Evolutionary conservation across 2,329 filamentous ascomycete species (phyloP).

Genomic region (Stagonosporopsis rhizophila): DNA sequence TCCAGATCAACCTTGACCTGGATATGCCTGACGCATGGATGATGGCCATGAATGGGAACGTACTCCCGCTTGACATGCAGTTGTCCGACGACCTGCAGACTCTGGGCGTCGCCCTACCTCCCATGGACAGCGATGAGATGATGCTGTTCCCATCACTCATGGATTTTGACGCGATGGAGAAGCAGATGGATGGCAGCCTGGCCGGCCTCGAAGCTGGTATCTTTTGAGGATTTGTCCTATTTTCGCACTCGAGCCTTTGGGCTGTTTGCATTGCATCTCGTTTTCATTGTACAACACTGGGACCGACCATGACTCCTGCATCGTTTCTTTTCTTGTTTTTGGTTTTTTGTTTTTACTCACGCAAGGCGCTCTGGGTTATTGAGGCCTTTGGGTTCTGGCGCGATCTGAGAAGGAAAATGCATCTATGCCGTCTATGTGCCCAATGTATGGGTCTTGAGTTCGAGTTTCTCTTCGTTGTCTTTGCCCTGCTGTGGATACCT

Average conservation of each 20-base stretch:
- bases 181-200: constrained; percentile 42
- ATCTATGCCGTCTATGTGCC: neutral
- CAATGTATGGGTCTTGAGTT: neutral
- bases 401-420: constrained; percentile 4
- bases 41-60: constrained; percentile 34
- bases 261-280: neutral
- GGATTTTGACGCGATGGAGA: constrained; percentile 45
- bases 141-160: constrained; percentile 44
- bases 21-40: constrained; percentile 46
- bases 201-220: constrained; percentile 15
- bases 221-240: constrained; percentile 3
- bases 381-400: neutral
- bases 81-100: constrained; percentile 42
- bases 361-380: constrained; percentile 8
- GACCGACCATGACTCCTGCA: neutral
- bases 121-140: constrained; percentile 46
- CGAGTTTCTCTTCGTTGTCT: neutral
- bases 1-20: constrained; percentile 50
- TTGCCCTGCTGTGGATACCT: constrained; percentile 10
- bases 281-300: constrained; percentile 9
- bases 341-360: neutral
- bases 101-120: constrained; percentile 41
- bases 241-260: constrained; percentile 1
- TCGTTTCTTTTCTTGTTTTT: neutral
- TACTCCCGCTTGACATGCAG: constrained; percentile 41